phyloP scores from a whole-genome alignment of 75 land plant genomes.

The Azolla pinnata region DNA sequence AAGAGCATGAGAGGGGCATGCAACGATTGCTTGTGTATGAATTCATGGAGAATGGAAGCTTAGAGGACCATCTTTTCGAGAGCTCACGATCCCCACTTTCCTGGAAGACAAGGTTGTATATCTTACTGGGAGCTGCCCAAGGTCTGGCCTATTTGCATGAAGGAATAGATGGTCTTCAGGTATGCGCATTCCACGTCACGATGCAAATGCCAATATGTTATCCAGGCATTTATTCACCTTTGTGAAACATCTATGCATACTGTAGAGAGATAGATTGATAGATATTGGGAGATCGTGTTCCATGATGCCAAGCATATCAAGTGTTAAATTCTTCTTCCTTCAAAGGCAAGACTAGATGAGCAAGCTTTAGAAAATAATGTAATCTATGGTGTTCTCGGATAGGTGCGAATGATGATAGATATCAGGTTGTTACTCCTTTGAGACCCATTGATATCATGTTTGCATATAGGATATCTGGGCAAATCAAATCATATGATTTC shows the following conservation, averaged over 20 bases:
- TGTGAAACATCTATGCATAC: background rate
- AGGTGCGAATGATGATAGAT: background rate
- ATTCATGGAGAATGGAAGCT: conserved; percentile 62
- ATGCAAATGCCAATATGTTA: background rate
- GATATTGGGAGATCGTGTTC: background rate
- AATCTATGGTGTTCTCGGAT: background rate
- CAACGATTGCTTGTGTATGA: conserved; percentile 66
- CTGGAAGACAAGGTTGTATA: conserved; percentile 49
- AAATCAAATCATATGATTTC: background rate
- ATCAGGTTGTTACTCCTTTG: no score
- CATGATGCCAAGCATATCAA: no score
- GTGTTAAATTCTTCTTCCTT: background rate
- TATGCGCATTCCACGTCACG: background rate
- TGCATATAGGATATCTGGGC: no score
- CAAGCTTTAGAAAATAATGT: background rate
- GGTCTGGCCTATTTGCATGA: conserved; percentile 68
- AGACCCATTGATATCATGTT: no score
- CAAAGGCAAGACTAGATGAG: background rate
- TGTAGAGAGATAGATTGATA: background rate
- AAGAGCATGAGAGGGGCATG: conserved; percentile 80
- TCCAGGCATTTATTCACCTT: background rate
- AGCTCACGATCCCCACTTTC: conserved; percentile 31
- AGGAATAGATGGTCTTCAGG: conserved; percentile 56
- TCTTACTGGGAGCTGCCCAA: conserved; percentile 55
- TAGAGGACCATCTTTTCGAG: conserved; percentile 44